phyloP scores from a whole-genome alignment of 768 basidiomycete species.

The Mycena maculata region DNA sequence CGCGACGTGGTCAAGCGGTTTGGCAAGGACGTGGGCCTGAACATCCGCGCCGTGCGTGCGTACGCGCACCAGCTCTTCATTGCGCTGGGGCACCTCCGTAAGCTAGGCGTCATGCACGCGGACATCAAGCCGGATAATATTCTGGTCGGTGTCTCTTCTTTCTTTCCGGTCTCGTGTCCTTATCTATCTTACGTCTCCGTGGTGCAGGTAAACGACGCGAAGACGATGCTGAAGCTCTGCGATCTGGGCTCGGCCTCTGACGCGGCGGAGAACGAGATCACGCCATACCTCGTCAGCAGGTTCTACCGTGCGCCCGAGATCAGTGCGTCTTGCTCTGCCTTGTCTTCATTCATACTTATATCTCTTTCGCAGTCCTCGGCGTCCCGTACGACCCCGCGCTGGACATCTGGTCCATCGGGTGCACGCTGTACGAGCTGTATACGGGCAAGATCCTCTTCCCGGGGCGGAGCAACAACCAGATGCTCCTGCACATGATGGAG shows the following conservation, averaged over 20 bases:
- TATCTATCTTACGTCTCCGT: too few relatives aligned
- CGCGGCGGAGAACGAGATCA: constrained; percentile 94
- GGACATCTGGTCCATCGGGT: constrained; percentile 97
- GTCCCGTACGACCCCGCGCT: constrained; percentile 94
- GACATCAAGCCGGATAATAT: constrained; percentile 99
- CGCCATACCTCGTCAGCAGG: constrained; percentile 96
- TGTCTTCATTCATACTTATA: constrained; percentile 29
- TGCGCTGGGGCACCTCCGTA: constrained; percentile 83
- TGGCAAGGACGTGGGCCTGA: constrained; percentile 97
- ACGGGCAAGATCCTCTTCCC: constrained; percentile 98
- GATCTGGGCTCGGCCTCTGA: constrained; percentile 98
- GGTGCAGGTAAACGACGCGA: constrained; percentile 91
- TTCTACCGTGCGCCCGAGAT: constrained; percentile 99
- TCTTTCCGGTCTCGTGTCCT: too few relatives aligned
- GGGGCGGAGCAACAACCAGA: constrained; percentile 96
- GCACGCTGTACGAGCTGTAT: constrained; percentile 95
- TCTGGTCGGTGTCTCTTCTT: constrained; percentile 65
- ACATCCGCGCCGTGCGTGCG: constrained; percentile 97
- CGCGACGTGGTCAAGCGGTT: constrained; percentile 98
- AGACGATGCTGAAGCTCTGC: constrained; percentile 93
- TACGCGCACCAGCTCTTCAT: constrained; percentile 98
- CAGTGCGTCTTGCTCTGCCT: constrained; percentile 60
- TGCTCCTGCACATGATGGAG: constrained; percentile 98
- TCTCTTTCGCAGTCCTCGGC: constrained; percentile 77
- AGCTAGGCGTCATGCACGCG: constrained; percentile 95